Evolutionary conservation across 495 filamentous ascomycete species (phyloP).

Genomic region (Trichoderma erinaceum): DNA sequence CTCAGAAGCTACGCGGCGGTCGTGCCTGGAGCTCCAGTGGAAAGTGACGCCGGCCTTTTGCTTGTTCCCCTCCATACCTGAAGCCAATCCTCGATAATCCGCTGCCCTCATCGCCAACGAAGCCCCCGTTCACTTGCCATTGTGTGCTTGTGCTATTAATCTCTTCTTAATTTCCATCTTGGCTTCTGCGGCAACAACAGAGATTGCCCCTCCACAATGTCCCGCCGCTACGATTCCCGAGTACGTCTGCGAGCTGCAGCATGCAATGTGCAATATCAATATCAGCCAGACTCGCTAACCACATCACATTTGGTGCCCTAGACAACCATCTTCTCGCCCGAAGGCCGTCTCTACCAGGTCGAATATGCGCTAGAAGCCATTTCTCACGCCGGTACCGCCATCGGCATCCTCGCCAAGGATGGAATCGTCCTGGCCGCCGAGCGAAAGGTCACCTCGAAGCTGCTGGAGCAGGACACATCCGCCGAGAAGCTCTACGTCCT

Average conservation of each 20-base stretch:
- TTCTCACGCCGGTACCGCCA: slow-evolving; percentile 92
- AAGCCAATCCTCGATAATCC: slow-evolving; percentile 9
- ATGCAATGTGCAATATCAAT: neutral
- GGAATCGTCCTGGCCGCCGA: slow-evolving; percentile 98
- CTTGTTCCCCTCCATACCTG: slow-evolving; percentile 10
- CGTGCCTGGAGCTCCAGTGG: slow-evolving; percentile 34
- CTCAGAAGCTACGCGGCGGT: slow-evolving; percentile 30
- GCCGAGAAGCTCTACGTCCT: slow-evolving; percentile 99
- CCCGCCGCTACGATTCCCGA: slow-evolving; percentile 95
- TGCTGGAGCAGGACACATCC: slow-evolving; percentile 97
- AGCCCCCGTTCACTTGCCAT: slow-evolving; percentile 2
- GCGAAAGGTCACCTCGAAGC: slow-evolving; percentile 98
- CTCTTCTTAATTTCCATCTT: neutral
- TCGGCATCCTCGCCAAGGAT: slow-evolving; percentile 94
- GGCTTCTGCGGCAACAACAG: neutral
- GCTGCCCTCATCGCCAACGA: slow-evolving; percentile 21
- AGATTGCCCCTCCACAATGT: slow-evolving; percentile 53
- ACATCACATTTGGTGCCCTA: slow-evolving; percentile 31
- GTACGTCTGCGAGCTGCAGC: slow-evolving; percentile 47
- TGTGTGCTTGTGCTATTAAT: slow-evolving; percentile 13
- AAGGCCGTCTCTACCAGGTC: slow-evolving; percentile 96
- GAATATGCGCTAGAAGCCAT: slow-evolving; percentile 99
- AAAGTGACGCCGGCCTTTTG: slow-evolving; percentile 17
- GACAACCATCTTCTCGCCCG: slow-evolving; percentile 99
- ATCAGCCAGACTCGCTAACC: slow-evolving; percentile 34